Conservation (phyloP, 2,329 filamentous ascomycete genomes). For the Stagonosporopsis chrysanthemi region DNA sequence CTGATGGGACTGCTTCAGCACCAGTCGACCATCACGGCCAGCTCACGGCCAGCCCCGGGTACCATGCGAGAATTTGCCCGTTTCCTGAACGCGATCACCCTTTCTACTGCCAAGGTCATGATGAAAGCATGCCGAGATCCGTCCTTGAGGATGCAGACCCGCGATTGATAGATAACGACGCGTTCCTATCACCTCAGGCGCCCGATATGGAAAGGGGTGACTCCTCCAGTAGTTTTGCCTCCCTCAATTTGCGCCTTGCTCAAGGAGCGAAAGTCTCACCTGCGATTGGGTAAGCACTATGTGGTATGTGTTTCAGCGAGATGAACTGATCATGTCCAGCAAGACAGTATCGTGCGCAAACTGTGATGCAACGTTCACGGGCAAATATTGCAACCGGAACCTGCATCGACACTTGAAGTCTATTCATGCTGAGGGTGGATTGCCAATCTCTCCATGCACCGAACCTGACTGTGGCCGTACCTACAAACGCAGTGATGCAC, state of each 20-base stretch:
- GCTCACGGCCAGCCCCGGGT: neutral
- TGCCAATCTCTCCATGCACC: neutral
- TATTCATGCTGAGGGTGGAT: neutral
- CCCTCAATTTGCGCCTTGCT: neutral
- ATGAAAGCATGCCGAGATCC: neutral
- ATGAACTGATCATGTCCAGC: neutral
- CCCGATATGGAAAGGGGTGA: neutral
- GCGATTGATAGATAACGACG: neutral
- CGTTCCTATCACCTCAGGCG: neutral
- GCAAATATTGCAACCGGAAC: neutral
- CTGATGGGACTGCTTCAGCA: neutral
- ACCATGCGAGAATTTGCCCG: neutral
- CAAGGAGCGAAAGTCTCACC: neutral
- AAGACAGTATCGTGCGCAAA: neutral
- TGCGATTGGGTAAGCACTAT: neutral
- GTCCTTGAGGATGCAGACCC: neutral
- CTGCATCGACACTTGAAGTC: neutral
- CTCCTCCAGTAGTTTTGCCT: neutral
- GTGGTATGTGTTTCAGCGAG: neutral
- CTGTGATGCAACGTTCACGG: neutral
- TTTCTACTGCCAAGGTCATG: neutral
- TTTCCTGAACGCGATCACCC: neutral
- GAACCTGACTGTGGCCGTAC: neutral
- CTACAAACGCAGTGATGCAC: conserved; percentile 1
- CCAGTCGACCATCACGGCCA: neutral